Percentiles rank a stretch among this genome's conserved stretches.
phyloP scores from a whole-genome alignment of 768 basidiomycete genomes.

The Lactifluus subvellereus region DNA sequence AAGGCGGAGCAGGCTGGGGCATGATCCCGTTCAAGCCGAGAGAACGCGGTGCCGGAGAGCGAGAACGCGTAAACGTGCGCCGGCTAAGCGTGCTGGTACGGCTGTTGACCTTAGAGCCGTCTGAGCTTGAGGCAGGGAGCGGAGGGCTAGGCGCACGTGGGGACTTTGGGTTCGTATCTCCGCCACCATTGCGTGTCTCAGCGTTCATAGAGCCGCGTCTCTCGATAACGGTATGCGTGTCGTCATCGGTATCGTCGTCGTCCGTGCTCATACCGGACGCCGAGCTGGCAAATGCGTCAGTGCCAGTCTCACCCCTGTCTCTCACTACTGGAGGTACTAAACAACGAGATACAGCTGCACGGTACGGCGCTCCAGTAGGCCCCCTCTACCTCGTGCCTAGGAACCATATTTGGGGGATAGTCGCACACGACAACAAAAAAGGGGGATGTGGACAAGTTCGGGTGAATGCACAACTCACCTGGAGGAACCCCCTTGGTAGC shows the following conservation, averaged over 20 bases:
- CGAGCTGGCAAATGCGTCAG: constrained; percentile 33
- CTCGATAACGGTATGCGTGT: constrained; percentile 24
- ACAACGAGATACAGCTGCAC: neutral
- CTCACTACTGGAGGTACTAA: neutral
- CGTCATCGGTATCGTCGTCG: constrained; percentile 56
- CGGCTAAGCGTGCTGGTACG: constrained; percentile 33
- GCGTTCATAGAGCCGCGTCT: constrained; percentile 8
- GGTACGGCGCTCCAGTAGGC: neutral
- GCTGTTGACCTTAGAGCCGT: constrained; percentile 40
- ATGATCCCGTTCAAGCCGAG: constrained; percentile 33
- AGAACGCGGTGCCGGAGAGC: constrained; percentile 50
- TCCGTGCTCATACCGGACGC: constrained; percentile 47
- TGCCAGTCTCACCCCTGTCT: neutral
- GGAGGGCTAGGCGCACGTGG: constrained; percentile 18
- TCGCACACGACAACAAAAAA: neutral
- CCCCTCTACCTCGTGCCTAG: neutral
- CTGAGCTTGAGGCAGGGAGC: constrained; percentile 28
- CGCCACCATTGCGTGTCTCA: constrained; percentile 8
- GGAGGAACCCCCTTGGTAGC: constrained; percentile 82
- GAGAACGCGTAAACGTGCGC: constrained; percentile 62
- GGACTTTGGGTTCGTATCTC: constrained; percentile 1
- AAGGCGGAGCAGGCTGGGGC: constrained; percentile 34
- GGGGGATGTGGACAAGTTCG: neutral
- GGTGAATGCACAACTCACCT: constrained; percentile 41
- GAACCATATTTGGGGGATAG: neutral